phyloP scores from a whole-genome alignment of 192 early-diverging fungal genomes.

The Backusella morwellensis region DNA sequence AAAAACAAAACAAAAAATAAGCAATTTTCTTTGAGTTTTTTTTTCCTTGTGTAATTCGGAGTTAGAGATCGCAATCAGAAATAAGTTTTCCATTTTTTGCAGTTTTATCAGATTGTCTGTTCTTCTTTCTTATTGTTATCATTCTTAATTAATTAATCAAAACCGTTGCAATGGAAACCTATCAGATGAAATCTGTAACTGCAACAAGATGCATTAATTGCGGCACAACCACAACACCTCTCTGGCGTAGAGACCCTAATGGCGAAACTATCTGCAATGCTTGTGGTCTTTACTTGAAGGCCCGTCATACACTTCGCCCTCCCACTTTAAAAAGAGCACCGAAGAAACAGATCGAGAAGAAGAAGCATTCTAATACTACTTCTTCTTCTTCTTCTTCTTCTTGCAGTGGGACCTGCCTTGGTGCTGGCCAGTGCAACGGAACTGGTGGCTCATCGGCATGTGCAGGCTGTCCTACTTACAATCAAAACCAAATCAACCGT shows the following conservation, averaged over 20 bases:
- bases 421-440: slow-evolving; percentile 75
- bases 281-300: slow-evolving; percentile 70
- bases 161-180: not conserved
- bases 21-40: not conserved
- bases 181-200: slow-evolving; percentile 26
- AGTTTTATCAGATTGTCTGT: not conserved
- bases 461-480: slow-evolving; percentile 74
- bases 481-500: slow-evolving; percentile 61
- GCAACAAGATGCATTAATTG: slow-evolving; percentile 82
- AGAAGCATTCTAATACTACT: not conserved
- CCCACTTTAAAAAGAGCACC: slow-evolving; percentile 46
- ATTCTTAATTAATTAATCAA: not conserved
- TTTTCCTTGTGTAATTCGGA: not conserved
- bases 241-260: slow-evolving; percentile 86
- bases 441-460: slow-evolving; percentile 69
- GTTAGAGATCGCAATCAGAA: not conserved
- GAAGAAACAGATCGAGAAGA: slow-evolving; percentile 33
- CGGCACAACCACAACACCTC: slow-evolving; percentile 81
- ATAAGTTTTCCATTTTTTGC: not conserved
- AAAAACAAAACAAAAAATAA: not conserved
- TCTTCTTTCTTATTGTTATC: not conserved
- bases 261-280: slow-evolving; percentile 97
- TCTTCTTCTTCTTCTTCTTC: not conserved
- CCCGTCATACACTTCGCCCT: slow-evolving; percentile 51
- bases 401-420: slow-evolving; percentile 66